phyloP scores from a whole-genome alignment of 2,329 filamentous ascomycete species.

The Nothophoma quercina region DNA sequence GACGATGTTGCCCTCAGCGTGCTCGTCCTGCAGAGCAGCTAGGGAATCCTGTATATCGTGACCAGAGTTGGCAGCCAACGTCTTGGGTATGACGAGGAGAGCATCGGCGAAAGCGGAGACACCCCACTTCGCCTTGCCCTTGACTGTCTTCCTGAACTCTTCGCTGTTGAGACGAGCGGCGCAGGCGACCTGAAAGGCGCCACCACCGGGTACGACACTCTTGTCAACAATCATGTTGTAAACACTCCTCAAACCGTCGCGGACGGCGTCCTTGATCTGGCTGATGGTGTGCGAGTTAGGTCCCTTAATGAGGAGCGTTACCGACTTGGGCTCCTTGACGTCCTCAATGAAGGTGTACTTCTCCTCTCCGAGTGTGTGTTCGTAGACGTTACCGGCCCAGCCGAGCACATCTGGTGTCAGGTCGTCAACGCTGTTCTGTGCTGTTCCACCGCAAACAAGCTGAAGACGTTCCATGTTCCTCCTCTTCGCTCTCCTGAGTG shows the following conservation, averaged over 20 bases:
- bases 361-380: conserved; percentile 96
- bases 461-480: conserved; percentile 99
- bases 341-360: conserved; percentile 99
- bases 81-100: conserved; percentile 95
- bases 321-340: conserved; percentile 97
- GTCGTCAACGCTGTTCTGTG: conserved; percentile 97
- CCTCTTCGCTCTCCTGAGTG: conserved; percentile 91
- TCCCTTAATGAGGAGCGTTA: conserved; percentile 96
- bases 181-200: conserved; percentile 95
- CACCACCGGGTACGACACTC: conserved; percentile 91
- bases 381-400: conserved; percentile 96
- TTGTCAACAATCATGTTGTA: conserved; percentile 99
- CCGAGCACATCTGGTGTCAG: conserved; percentile 86
- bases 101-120: conserved; percentile 95
- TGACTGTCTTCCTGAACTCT: conserved; percentile 85
- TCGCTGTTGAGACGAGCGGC: conserved; percentile 87
- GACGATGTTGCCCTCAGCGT: conserved; percentile 81
- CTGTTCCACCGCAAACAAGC: conserved; percentile 86
- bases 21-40: conserved; percentile 85
- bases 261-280: conserved; percentile 94
- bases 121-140: conserved; percentile 97
- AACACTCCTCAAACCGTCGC: conserved; percentile 92
- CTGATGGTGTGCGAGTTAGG: conserved; percentile 96
- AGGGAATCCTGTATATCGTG: conserved; percentile 97
- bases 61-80: conserved; percentile 91